These are phyloP conservation scores for Aspergillus biplanus DNA, from an alignment of 495 filamentous ascomycete genomes.

Conservation along the genomic window DNA sequence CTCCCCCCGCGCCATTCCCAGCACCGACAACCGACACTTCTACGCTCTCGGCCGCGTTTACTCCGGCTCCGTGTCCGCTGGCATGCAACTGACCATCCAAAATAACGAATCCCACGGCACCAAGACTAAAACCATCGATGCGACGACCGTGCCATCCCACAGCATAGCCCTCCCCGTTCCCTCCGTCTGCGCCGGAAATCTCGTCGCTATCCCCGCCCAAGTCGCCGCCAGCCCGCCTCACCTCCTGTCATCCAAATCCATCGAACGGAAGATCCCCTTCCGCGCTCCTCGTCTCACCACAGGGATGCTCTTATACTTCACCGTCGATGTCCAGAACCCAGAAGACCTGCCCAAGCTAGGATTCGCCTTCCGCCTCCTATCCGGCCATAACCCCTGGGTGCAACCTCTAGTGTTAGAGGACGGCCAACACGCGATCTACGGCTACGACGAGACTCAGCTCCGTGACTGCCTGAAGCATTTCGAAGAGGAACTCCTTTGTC, in stretches of 20 bases:
- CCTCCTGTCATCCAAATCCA: neutral
- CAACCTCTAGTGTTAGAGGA: neutral
- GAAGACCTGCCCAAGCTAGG: neutral
- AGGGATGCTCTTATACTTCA: neutral
- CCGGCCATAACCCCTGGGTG: neutral
- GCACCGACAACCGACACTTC: neutral
- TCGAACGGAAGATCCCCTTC: neutral
- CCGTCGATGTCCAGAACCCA: neutral
- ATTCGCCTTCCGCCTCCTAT: neutral
- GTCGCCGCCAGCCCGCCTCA: neutral
- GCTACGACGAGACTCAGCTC: constrained; percentile 1
- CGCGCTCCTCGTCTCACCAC: neutral
- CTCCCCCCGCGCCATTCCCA: neutral
- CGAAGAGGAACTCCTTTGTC: neutral
- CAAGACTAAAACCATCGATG: neutral
- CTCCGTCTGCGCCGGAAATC: neutral
- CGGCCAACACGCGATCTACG: neutral
- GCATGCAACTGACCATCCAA: neutral
- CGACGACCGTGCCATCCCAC: neutral
- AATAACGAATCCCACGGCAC: neutral
- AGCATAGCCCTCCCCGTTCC: neutral
- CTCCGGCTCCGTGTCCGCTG: neutral
- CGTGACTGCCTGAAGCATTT: neutral
- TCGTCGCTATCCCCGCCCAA: neutral
- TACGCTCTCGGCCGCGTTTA: neutral